phyloP scores from a whole-genome alignment of 139 green algal species.

The Asterochloris sp. region DNA sequence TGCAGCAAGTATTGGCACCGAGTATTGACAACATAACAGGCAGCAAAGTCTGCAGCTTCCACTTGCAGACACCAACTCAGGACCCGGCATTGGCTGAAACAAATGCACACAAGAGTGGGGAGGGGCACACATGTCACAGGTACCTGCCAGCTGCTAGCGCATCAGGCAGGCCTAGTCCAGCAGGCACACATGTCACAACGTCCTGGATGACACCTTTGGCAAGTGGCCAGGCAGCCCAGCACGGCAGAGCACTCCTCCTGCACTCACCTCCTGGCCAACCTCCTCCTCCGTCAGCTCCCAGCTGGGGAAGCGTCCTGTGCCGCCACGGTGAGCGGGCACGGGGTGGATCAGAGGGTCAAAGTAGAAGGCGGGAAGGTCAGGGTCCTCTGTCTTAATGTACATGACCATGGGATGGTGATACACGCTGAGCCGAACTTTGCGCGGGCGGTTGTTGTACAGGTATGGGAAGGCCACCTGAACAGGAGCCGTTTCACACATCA shows the following conservation, averaged over 20 bases:
- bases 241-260: background rate
- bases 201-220: no score
- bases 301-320: background rate
- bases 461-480: conserved; percentile 93
- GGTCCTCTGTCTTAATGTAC: conserved; percentile 99
- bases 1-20: no score
- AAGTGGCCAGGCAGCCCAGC: no score
- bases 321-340: conserved; percentile 82
- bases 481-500: background rate
- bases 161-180: no score
- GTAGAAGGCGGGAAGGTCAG: conserved; percentile 98
- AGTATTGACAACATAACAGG: no score
- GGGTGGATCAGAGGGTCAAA: conserved; percentile 99
- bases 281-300: background rate
- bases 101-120: no score
- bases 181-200: no score
- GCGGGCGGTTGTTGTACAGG: conserved; percentile 99
- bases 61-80: no score
- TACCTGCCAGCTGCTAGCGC: no score
- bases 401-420: conserved; percentile 97
- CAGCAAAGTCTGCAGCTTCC: no score
- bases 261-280: conserved; percentile 11
- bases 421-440: conserved; percentile 82
- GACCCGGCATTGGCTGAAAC: no score
- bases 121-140: no score